phyloP scores from a whole-genome alignment of 2,329 filamentous ascomycete species.

The Fusarium euwallaceae region DNA sequence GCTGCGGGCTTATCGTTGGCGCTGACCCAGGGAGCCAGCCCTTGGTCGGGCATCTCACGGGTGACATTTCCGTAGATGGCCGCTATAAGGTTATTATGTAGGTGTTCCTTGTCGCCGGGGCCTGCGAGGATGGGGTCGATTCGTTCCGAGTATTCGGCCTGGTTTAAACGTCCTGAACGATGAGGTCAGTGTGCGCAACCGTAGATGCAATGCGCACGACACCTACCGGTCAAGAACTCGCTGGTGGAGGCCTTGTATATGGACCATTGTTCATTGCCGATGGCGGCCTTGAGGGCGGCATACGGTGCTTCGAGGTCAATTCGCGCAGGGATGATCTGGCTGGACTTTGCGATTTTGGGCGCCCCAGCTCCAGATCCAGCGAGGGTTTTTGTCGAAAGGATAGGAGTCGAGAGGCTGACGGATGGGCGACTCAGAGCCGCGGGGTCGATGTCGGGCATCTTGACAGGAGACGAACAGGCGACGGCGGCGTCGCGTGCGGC shows the following conservation, averaged over 20 bases:
- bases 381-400: constrained; percentile 70
- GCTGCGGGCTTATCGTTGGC: constrained; percentile 76
- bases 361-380: constrained; percentile 63
- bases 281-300: constrained; percentile 69
- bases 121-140: constrained; percentile 72
- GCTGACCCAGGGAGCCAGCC: constrained; percentile 78
- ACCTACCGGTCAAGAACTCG: constrained; percentile 72
- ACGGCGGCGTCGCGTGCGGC: constrained; percentile 61
- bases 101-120: constrained; percentile 70
- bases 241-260: constrained; percentile 73
- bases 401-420: constrained; percentile 69
- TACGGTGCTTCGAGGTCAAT: constrained; percentile 78
- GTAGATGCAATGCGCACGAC: constrained; percentile 2
- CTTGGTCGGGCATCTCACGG: constrained; percentile 75
- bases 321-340: constrained; percentile 73
- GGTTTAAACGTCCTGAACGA: constrained; percentile 70
- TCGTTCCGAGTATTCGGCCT: constrained; percentile 69
- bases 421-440: constrained; percentile 75
- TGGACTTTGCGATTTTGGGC: constrained; percentile 69
- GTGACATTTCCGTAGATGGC: constrained; percentile 78
- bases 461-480: constrained; percentile 48
- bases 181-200: constrained; percentile 46
- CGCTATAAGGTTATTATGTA: constrained; percentile 77
- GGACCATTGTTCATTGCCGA: constrained; percentile 73
- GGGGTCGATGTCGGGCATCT: constrained; percentile 79